These are phyloP conservation scores for Fusarium papillatum DNA, from an alignment of 2,329 filamentous ascomycete species.

Conservation along the genomic window DNA sequence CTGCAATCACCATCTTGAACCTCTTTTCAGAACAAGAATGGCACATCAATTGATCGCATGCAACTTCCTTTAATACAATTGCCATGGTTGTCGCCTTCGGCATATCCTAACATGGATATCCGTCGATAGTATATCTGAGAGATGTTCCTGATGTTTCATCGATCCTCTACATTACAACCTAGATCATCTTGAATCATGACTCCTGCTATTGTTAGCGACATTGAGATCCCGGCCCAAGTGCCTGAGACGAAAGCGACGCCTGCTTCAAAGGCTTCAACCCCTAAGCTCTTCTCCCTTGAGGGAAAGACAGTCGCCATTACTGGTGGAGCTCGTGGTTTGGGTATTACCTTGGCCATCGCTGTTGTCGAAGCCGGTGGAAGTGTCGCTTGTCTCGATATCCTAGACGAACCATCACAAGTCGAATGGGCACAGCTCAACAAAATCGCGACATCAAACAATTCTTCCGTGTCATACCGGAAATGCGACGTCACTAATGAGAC, in stretches of 20 bases:
- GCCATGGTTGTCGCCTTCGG: not conserved
- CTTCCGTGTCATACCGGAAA: slow-evolving; percentile 54
- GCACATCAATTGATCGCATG: not conserved
- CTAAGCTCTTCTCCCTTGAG: slow-evolving; percentile 59
- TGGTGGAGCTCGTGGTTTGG: slow-evolving; percentile 64
- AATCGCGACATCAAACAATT: slow-evolving; percentile 50
- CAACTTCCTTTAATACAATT: not conserved
- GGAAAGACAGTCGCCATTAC: slow-evolving; percentile 62
- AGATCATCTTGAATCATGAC: slow-evolving; percentile 32
- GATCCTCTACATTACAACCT: not conserved
- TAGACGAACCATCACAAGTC: slow-evolving; percentile 49
- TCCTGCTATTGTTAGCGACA: slow-evolving; percentile 46
- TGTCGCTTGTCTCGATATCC: slow-evolving; percentile 62
- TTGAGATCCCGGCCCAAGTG: slow-evolving; percentile 44
- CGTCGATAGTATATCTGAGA: not conserved
- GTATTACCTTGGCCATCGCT: slow-evolving; percentile 62
- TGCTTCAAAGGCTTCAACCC: slow-evolving; percentile 42
- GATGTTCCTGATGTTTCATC: not conserved
- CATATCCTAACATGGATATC: not conserved
- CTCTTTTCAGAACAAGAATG: not conserved
- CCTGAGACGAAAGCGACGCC: slow-evolving; percentile 50
- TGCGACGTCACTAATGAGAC: slow-evolving; percentile 63
- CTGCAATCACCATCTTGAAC: not conserved
- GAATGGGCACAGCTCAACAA: slow-evolving; percentile 60
- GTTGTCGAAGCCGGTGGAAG: slow-evolving; percentile 63